Evolutionary conservation across 331 rosid genomes (phyloP), one percentile per base, ranked within the genome.

Genomic region (Saraca asoca): DNA sequence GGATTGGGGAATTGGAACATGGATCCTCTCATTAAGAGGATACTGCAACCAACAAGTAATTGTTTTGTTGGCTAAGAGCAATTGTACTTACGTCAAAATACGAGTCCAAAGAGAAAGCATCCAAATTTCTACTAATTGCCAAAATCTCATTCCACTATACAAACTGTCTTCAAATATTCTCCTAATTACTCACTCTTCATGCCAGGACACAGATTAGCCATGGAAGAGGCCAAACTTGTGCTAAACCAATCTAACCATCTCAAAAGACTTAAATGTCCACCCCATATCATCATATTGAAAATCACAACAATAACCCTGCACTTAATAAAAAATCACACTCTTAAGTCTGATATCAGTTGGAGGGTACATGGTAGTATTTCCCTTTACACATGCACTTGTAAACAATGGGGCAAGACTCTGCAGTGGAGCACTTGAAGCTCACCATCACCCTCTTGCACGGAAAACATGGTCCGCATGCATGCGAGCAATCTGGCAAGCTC

Each of bases 401-500:
- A 65, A 93, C 90, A 12, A 87, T 73, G n/a, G 98, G 98, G 53
- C 98, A 93, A 5, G 98, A 86, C 85, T 93, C 98, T 24, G 90
- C 81, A 64, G 37, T 51, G 5, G 87, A 82, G 75, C 98, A 90
- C 70, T 86, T 90, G 90, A 80, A 93, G 80, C 97, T 88, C 62
- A 93, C 86, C 85, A 72, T 85, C 70, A 90, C 98, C 81, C 98
- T 88, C 78, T 90, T 90, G 79, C 98, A 93, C 0, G 98, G 98
- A 35, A 79, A 88, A 58, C 98, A 93, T 18, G 97, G 85, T 37
- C 98, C 98, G 52, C 98, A 90, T 17, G 98, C 98, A 72, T 86
- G 98, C 5, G 97, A 83, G 48, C 98, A 93, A 78, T 93, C 95
- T 18, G 98, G 97, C 75, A 93, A 74, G 68, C 75, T 88, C 9